These are phyloP conservation scores for Chrysosporium queenslandicum DNA, from an alignment of 2,329 filamentous ascomycete genomes.

Conservation along the genomic window DNA sequence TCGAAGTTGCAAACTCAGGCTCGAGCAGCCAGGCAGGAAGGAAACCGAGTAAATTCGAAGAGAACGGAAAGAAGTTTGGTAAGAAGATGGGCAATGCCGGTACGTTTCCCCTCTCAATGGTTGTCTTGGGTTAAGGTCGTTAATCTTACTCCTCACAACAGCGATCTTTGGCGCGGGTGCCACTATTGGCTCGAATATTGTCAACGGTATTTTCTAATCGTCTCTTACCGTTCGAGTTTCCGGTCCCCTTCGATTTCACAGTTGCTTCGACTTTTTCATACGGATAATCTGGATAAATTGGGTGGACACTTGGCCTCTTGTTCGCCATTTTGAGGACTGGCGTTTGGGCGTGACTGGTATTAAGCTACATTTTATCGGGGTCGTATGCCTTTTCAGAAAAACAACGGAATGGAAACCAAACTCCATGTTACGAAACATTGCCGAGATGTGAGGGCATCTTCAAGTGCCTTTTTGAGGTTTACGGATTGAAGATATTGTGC, in stretches of 20 bases:
- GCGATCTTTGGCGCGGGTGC: constrained; percentile 91
- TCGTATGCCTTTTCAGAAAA: neutral
- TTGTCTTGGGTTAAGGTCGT: neutral
- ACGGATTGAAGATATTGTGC: constrained; percentile 1
- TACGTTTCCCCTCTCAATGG: constrained; percentile 23
- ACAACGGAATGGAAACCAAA: constrained; percentile 2
- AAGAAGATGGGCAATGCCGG: constrained; percentile 76
- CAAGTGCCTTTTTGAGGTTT: neutral
- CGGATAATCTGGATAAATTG: neutral
- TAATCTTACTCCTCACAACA: constrained; percentile 33
- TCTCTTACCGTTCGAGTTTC: neutral
- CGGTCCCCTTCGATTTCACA: neutral
- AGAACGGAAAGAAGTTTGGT: constrained; percentile 86
- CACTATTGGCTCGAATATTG: constrained; percentile 78
- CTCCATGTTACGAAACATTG: neutral
- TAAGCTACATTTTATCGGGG: constrained; percentile 1
- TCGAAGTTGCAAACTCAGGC: constrained; percentile 57
- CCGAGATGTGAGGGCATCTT: neutral
- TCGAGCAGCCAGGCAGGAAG: constrained; percentile 36
- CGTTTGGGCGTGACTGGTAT: constrained; percentile 4
- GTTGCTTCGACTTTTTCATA: neutral
- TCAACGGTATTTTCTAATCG: constrained; percentile 75
- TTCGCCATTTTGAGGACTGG: neutral
- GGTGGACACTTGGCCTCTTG: neutral
- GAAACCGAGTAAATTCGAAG: constrained; percentile 53